Percentiles rank a stretch among this genome's conserved stretches.
These are phyloP conservation scores for Arctium minus DNA, from an alignment of 129 eudicot genomes.

Conservation along the genomic window DNA sequence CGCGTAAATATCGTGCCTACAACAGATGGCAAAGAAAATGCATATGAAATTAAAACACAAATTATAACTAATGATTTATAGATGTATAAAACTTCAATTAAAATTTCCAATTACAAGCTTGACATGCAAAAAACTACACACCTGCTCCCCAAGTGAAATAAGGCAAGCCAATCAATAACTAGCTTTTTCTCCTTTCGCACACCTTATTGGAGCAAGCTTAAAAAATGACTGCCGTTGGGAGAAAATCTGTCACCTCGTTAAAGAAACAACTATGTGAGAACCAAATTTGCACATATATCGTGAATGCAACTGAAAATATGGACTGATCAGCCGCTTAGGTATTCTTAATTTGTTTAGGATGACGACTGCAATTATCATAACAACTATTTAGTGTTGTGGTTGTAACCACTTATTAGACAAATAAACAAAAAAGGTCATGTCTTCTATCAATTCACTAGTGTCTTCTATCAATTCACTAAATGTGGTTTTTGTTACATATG, in stretches of 20 bases:
- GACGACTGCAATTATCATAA: no score
- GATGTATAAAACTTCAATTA: neutral
- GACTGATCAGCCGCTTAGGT: neutral
- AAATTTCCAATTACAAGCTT: neutral
- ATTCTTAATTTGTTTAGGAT: no score
- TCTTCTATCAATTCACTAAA: no score
- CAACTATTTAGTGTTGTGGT: no score
- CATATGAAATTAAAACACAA: neutral
- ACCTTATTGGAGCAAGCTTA: slow-evolving; percentile 48
- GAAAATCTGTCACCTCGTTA: slow-evolving; percentile 57
- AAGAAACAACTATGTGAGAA: slow-evolving; percentile 18
- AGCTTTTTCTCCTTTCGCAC: slow-evolving; percentile 52
- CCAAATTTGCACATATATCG: neutral
- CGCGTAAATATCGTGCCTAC: slow-evolving; percentile 71
- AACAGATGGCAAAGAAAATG: slow-evolving; percentile 14
- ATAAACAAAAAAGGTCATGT: no score
- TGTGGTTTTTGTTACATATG: no score
- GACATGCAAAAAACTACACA: slow-evolving; percentile 16
- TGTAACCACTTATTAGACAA: no score
- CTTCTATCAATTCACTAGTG: no score
- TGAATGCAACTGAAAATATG: neutral
- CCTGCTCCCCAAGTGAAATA: slow-evolving; percentile 95
- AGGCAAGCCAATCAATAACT: slow-evolving; percentile 89
- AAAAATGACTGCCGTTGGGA: slow-evolving; percentile 51
- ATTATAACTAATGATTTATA: neutral